These are phyloP conservation scores for Hemileccinum impolitum DNA, from an alignment of 768 basidiomycete species.

Conservation along the genomic window DNA sequence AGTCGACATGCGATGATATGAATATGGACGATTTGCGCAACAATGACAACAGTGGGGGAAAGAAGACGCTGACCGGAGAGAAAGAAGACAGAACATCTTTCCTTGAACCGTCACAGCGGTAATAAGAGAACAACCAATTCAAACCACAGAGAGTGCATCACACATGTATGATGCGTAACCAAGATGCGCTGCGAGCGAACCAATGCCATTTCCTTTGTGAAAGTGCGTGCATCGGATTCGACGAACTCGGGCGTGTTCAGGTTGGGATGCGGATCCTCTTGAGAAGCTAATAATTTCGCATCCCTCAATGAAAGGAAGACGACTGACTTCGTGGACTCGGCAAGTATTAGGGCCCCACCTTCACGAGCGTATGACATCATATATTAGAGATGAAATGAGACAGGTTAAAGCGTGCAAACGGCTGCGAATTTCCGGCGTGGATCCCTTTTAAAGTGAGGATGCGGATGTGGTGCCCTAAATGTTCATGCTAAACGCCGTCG, in stretches of 20 bases:
- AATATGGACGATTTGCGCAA: conserved; percentile 7
- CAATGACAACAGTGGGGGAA: not conserved
- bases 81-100: not conserved
- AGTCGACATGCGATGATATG: not conserved
- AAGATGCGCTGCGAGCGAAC: conserved; percentile 5
- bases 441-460: conserved; percentile 6
- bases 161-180: not conserved
- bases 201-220: conserved; percentile 2
- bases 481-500: conserved; percentile 20
- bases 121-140: conserved; percentile 12
- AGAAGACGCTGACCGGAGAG: conserved; percentile 4
- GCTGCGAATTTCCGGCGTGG: conserved; percentile 12
- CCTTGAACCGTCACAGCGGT: conserved; percentile 8
- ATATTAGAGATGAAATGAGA: conserved; percentile 16
- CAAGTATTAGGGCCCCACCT: conserved; percentile 1
- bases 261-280: conserved; percentile 18
- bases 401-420: conserved; percentile 15
- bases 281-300: conserved; percentile 15
- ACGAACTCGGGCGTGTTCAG: not conserved
- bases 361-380: not conserved
- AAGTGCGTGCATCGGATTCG: conserved; percentile 6
- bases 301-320: conserved; percentile 1
- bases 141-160: conserved; percentile 2
- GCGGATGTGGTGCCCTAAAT: not conserved
- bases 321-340: conserved; percentile 6